Conservation (phyloP, 352 stramenopile species). For the Phytophthora foliorum region DNA sequence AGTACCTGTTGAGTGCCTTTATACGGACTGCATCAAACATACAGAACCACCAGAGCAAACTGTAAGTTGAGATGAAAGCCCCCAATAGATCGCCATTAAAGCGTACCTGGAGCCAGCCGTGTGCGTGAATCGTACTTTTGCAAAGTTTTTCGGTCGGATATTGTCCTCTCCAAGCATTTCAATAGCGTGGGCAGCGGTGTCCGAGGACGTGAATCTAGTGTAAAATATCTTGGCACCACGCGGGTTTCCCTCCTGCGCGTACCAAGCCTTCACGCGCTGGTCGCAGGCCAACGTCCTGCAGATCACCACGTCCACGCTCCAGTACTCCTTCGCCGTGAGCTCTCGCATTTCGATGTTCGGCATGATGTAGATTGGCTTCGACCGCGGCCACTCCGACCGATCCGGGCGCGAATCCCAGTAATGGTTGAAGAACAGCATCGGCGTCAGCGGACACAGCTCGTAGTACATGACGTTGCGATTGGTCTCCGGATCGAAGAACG, state of each 20-base stretch:
- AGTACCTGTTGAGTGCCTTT: slow-evolving; percentile 64
- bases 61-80: not conserved
- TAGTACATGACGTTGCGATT: slow-evolving; percentile 49
- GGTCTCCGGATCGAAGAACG: slow-evolving; percentile 33
- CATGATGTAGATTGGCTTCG: slow-evolving; percentile 59
- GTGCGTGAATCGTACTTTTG: slow-evolving; percentile 51
- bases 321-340: slow-evolving; percentile 55
- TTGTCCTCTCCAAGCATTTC: slow-evolving; percentile 28
- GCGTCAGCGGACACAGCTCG: slow-evolving; percentile 55
- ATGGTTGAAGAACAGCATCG: slow-evolving; percentile 63
- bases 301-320: slow-evolving; percentile 59
- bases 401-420: slow-evolving; percentile 47
- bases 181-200: slow-evolving; percentile 30
- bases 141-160: slow-evolving; percentile 50
- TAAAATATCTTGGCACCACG: slow-evolving; percentile 50
- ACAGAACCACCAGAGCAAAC: slow-evolving; percentile 1
- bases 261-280: slow-evolving; percentile 56
- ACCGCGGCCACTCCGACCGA: slow-evolving; percentile 22
- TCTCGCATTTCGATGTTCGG: slow-evolving; percentile 68
- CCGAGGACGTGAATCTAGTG: slow-evolving; percentile 52
- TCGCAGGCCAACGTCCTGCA: slow-evolving; percentile 60
- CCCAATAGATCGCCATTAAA: not conserved
- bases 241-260: slow-evolving; percentile 52
- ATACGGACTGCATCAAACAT: slow-evolving; percentile 38
- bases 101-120: slow-evolving; percentile 53